Evolutionary conservation across 2,329 filamentous ascomycete genomes (phyloP).

Genomic region (Knoxdaviesia proteae): DNA sequence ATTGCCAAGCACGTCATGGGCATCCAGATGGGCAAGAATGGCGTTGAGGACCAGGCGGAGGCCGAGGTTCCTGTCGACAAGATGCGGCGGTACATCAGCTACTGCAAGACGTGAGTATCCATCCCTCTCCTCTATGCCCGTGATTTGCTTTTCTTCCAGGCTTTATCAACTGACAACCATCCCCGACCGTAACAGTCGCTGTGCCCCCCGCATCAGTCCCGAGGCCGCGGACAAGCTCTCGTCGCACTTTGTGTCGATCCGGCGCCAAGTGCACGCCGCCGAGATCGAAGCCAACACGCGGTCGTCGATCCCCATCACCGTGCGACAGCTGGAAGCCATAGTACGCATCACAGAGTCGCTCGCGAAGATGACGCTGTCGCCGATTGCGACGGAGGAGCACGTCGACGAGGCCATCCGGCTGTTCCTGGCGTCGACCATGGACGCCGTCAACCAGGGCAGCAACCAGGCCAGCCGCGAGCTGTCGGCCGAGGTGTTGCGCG

Average conservation of each 20-base stretch:
- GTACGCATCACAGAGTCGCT: slow-evolving; percentile 92
- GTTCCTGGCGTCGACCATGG: slow-evolving; percentile 94
- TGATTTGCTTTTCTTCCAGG: background rate
- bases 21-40: slow-evolving; percentile 82
- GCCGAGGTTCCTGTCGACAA: slow-evolving; percentile 87
- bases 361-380: slow-evolving; percentile 71
- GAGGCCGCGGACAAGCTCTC: slow-evolving; percentile 91
- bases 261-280: slow-evolving; percentile 77
- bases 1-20: slow-evolving; percentile 96
- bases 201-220: slow-evolving; percentile 72
- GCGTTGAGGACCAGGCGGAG: slow-evolving; percentile 50
- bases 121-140: background rate
- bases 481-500: slow-evolving; percentile 69
- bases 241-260: slow-evolving; percentile 91
- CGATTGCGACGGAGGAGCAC: slow-evolving; percentile 72
- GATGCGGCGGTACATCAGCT: slow-evolving; percentile 93
- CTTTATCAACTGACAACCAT: slow-evolving; percentile 10
- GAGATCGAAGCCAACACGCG: slow-evolving; percentile 79
- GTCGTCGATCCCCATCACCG: slow-evolving; percentile 89
- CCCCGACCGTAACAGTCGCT: slow-evolving; percentile 36
- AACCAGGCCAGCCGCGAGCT: slow-evolving; percentile 70
- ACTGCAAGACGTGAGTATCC: slow-evolving; percentile 70
- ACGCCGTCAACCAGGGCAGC: slow-evolving; percentile 80
- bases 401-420: slow-evolving; percentile 95
- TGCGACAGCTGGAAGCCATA: slow-evolving; percentile 91